These are phyloP conservation scores for Cryptococcus wingfieldii DNA, from an alignment of 1,284 basidiomycete species.

Conservation along the genomic window DNA sequence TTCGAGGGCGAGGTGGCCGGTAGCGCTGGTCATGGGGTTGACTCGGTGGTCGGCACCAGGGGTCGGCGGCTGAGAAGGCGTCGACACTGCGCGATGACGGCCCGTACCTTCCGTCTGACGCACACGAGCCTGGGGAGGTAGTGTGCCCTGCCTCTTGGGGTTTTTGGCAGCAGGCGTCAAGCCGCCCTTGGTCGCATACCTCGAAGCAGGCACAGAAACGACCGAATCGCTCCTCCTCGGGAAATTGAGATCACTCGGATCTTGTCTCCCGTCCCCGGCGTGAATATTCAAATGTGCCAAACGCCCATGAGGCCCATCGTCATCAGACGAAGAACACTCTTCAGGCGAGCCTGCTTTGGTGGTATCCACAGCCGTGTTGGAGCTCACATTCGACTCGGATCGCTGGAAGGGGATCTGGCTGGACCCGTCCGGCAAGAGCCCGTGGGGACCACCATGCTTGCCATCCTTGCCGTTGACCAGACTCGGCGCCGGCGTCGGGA, in stretches of 20 bases:
- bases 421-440: slow-evolving; percentile 35
- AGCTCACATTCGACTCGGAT: slow-evolving; percentile 24
- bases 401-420: slow-evolving; percentile 37
- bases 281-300: slow-evolving; percentile 27
- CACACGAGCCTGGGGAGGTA: slow-evolving; percentile 3
- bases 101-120: slow-evolving; percentile 7
- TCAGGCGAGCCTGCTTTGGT: not conserved
- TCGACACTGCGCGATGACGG: slow-evolving; percentile 22
- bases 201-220: slow-evolving; percentile 54
- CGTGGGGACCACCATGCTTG: slow-evolving; percentile 30
- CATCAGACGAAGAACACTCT: slow-evolving; percentile 18
- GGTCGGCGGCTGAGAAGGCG: slow-evolving; percentile 12
- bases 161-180: slow-evolving; percentile 6
- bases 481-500: slow-evolving; percentile 41
- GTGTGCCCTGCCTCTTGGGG: slow-evolving; percentile 25
- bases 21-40: not conserved
- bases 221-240: slow-evolving; percentile 66
- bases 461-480: slow-evolving; percentile 30
- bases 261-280: slow-evolving; percentile 25
- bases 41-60: slow-evolving; percentile 9
- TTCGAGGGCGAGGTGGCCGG: not conserved
- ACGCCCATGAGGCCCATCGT: slow-evolving; percentile 9
- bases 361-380: slow-evolving; percentile 23
- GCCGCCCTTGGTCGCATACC: slow-evolving; percentile 16
- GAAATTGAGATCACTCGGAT: slow-evolving; percentile 65